phyloP scores from a whole-genome alignment of 2,329 filamentous ascomycete genomes.

The Neopestalotiopsis clavispora region DNA sequence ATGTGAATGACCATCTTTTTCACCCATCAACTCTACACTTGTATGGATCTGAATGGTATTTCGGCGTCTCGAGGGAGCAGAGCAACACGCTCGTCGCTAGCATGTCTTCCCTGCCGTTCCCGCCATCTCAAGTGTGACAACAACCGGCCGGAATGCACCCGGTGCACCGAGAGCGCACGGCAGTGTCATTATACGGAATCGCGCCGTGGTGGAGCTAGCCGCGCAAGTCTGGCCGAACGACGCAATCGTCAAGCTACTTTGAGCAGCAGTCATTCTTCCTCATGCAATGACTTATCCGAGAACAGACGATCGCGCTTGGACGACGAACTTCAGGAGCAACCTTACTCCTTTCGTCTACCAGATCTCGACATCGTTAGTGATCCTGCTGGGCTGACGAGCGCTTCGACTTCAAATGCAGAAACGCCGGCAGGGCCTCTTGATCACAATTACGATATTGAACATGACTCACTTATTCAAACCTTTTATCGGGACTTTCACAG shows the following conservation, averaged over 20 bases:
- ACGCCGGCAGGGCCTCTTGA: conserved; percentile 3
- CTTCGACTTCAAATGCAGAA: not conserved
- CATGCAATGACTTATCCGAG: not conserved
- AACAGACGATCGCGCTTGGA: not conserved
- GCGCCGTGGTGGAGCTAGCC: conserved; percentile 48
- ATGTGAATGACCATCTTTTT: not conserved
- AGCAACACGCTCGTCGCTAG: conserved; percentile 39
- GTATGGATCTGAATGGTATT: not conserved
- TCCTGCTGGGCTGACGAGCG: not conserved
- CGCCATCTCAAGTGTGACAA: conserved; percentile 60
- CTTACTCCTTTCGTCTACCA: not conserved
- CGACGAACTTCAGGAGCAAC: not conserved
- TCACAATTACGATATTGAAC: conserved; percentile 14
- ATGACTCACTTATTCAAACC: conserved; percentile 33
- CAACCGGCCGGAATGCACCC: conserved; percentile 48
- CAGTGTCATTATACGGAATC: conserved; percentile 57
- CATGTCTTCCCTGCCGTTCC: conserved; percentile 56
- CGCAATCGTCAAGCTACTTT: conserved; percentile 32
- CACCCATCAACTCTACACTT: not conserved
- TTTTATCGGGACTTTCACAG: conserved; percentile 43
- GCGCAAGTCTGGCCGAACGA: conserved; percentile 31
- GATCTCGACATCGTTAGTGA: not conserved
- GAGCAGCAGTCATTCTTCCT: conserved; percentile 19
- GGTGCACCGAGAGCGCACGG: conserved; percentile 48
- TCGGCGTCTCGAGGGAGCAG: not conserved